Evolutionary conservation across 2,329 filamentous ascomycete species (phyloP), one percentile per base, ranked within the genome.

Genomic region (Pseudocercospora pini-densiflorae): DNA sequence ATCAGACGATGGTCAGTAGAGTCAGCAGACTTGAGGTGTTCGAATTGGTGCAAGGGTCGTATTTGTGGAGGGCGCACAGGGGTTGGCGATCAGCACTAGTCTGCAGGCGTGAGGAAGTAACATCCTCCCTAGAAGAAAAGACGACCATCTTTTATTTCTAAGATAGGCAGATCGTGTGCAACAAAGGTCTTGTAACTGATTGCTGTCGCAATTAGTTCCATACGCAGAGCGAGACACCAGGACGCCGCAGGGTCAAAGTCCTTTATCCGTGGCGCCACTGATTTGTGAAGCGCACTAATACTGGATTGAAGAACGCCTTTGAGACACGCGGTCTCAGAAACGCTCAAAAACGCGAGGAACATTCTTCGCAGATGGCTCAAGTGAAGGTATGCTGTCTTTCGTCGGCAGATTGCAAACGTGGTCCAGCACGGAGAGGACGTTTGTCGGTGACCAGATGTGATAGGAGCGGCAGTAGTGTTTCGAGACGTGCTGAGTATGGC

Each of bases 1-100:
- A 55, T 55, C 51, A 55, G 51, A 19, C 24, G 51, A 55, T 55
- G 8, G 51, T 55, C 51, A 55, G 51, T 55, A 55, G 51, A 29
- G 51, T 55, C 51, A 55, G 51, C 51, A 55, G 51, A 55, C 12
- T 27, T 16, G 5, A 29, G 16, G 51, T 31, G 14, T 33, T 55
- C 24, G 23, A 27, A 16, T 31, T 27, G 21, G 51, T n/a, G 24
- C 51, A 55, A 55, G 51, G 51, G 21, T 31, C 2, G 21, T n/a
- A 29, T 55, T 55, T 14, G 51, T 29, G 51, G 51, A 27, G 16
- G 23, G 19, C 47, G 19, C 19, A 31, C 51, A 55, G 51, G 51
- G 51, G 16, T 55, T 16, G 16, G 40, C 12, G 12, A 54, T 29
- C 49, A 54, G 49, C 49, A 29, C 49, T 31, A 55, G 51, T 29